Evolutionary conservation across 1,284 basidiomycete species (phyloP), one percentile per base, ranked within the genome.

Genomic region (Leccinum cinnamomeum): DNA sequence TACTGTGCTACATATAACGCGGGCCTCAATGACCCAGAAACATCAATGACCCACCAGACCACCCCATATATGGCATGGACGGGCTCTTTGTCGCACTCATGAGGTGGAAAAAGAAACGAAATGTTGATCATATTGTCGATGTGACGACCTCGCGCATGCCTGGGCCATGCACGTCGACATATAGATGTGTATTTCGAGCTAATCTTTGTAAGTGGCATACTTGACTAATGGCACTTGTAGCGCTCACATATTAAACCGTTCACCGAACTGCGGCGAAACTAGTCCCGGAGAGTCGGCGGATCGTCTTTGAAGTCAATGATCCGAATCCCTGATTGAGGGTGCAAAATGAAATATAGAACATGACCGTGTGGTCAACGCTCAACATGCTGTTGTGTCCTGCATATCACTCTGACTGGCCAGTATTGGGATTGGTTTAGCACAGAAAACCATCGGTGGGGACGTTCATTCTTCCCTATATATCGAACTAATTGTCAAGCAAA

Each of bases 331-430:
- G 28, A 28, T 28, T 28, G 28, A 28, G 28, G 28, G 7, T 55
- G 14, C 14, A 35, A 33, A 51, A 58, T 75, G 14, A 39, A 39
- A 37, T 37, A 14, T 39, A 39, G 39, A 39, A 14, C 39, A 16
- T 35, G 33, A 35, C 39, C 8, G 8, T 18, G n/a, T 44, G 41
- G n/a, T n/a, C 37, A 39, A 16, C 0, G 14, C 7, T 39, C 14
- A 39, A 18, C 4, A n/a, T 10, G 2, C 16, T n/a, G 10, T 18
- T n/a, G 41, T 44, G 7, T 3, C 8, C 8, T 44, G 41, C 4
- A 18, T 18, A n/a, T 16, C 3, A n/a, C 0, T 0, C n/a, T 2
- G 41, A 44, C 41, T 18, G 8, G n/a, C n/a, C n/a, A 18, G 16
- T 4, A n/a, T 8, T 41, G 16, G 16, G 16, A 39, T 39, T 41